Conservation (phyloP, 441 rosid genomes). For the Erodium texanum region DNA sequence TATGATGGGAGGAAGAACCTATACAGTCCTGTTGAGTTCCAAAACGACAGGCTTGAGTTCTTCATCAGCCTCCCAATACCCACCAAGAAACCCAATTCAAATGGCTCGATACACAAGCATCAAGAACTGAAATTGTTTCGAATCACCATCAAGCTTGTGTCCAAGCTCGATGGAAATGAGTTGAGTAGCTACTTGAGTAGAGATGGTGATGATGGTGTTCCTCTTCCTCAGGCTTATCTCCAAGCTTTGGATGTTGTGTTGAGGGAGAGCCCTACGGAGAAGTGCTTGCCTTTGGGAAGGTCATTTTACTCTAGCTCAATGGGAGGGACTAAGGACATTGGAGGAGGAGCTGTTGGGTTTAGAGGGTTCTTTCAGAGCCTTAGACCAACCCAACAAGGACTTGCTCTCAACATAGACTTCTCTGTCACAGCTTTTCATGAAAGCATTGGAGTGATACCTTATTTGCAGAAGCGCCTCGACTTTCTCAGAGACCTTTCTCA, state of each 20-base stretch:
- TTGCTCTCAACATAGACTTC: conserved; percentile 82
- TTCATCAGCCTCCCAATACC: conserved; percentile 77
- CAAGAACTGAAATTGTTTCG: conserved; percentile 56
- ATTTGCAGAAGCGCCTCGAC: conserved; percentile 75
- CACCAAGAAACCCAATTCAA: conserved; percentile 27
- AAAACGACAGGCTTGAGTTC: conserved; percentile 73
- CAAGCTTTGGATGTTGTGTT: conserved; percentile 91
- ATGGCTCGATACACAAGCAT: conserved; percentile 16
- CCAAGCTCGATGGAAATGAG: conserved; percentile 70
- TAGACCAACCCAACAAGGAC: conserved; percentile 86
- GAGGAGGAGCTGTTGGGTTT: conserved; percentile 84
- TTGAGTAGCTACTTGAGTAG: conserved; percentile 49
- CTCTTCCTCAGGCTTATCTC: conserved; percentile 82
- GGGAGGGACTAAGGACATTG: conserved; percentile 72
- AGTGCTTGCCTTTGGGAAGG: conserved; percentile 61
- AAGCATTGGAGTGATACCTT: conserved; percentile 80
- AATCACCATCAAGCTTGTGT: conserved; percentile 64
- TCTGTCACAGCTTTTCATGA: conserved; percentile 86
- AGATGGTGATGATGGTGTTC: conserved; percentile 66
- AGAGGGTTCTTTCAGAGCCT: conserved; percentile 95
- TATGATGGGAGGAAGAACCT: conserved; percentile 79
- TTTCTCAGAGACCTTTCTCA: conserved; percentile 69
- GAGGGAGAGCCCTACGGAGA: conserved; percentile 77
- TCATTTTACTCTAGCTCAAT: conserved; percentile 73
- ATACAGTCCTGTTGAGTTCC: conserved; percentile 78